Percentiles rank a stretch among this genome's conserved stretches.
These are phyloP conservation scores for Ustilago cynodontis DNA, from an alignment of 1,284 basidiomycete genomes.

Conservation along the genomic window DNA sequence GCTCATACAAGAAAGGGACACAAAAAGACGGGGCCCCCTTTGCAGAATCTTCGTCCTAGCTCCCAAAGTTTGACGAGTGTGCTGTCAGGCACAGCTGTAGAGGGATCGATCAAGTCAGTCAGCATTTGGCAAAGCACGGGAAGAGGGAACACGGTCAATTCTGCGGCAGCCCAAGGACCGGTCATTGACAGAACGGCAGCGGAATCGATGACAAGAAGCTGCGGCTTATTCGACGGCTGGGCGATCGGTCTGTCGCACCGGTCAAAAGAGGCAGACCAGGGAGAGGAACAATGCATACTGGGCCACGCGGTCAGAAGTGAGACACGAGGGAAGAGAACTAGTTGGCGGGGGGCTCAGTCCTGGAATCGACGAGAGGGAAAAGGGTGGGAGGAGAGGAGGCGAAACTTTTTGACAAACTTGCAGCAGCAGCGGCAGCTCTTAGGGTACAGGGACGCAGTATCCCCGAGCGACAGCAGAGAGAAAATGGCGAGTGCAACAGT, in stretches of 20 bases:
- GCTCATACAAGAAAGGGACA: neutral
- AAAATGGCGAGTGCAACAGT: neutral
- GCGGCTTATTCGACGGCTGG: neutral
- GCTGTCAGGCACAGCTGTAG: neutral
- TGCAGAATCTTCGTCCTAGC: neutral
- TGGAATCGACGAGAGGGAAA: neutral
- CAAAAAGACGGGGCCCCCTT: constrained; percentile 28
- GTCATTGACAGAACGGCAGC: neutral
- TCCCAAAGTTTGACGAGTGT: neutral
- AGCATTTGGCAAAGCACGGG: constrained; percentile 1
- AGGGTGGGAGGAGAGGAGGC: neutral
- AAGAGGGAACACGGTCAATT: constrained; percentile 2
- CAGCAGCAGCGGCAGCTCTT: neutral
- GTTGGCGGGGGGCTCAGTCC: constrained; percentile 2
- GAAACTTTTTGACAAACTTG: neutral
- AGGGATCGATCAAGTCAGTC: neutral
- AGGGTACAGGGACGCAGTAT: neutral
- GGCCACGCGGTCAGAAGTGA: neutral
- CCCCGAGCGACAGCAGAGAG: neutral
- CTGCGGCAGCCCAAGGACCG: neutral
- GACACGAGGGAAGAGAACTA: constrained; percentile 3
- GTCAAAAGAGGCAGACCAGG: neutral
- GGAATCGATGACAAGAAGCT: neutral
- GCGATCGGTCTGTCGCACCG: neutral
- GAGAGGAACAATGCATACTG: neutral